phyloP scores from a whole-genome alignment of 163 green algal genomes.

The Prototheca wickerhamii region DNA sequence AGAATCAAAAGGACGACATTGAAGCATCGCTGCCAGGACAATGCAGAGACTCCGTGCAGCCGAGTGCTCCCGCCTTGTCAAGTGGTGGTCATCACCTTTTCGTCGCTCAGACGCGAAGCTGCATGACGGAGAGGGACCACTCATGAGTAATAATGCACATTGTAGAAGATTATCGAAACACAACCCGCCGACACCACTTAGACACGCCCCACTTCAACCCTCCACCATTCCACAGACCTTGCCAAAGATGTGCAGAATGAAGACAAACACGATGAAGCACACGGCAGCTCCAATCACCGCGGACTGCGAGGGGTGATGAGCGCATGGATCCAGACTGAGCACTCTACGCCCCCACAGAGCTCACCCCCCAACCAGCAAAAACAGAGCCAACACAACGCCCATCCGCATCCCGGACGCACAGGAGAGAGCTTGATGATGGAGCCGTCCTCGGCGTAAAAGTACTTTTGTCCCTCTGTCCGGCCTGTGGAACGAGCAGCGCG shows the following conservation, averaged over 20 bases:
- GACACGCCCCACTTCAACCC: neutral
- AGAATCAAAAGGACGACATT: too few species aligned
- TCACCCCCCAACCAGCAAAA: neutral
- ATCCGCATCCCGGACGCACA: conserved; percentile 6
- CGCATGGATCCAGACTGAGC: neutral
- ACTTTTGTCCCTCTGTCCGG: too few species aligned
- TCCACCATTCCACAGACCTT: conserved; percentile 25
- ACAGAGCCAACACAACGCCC: neutral
- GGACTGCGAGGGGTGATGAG: conserved; percentile 7
- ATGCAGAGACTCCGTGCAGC: too few species aligned
- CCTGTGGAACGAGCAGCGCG: too few species aligned
- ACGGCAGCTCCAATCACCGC: conserved; percentile 32
- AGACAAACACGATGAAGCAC: conserved; percentile 43
- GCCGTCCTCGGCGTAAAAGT: conserved; percentile 29
- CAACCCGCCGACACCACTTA: neutral
- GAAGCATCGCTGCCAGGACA: too few species aligned
- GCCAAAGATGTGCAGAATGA: conserved; percentile 36
- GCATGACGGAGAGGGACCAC: too few species aligned
- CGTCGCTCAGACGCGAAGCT: too few species aligned
- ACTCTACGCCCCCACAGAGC: neutral
- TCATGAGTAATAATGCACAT: too few species aligned
- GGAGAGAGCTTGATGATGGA: conserved; percentile 30
- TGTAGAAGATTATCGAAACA: too few species aligned
- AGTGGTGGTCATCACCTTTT: too few species aligned
- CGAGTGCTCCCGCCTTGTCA: too few species aligned